Evolutionary conservation across 2,329 filamentous ascomycete species (phyloP).

Genomic region (Macrophomina tecta): DNA sequence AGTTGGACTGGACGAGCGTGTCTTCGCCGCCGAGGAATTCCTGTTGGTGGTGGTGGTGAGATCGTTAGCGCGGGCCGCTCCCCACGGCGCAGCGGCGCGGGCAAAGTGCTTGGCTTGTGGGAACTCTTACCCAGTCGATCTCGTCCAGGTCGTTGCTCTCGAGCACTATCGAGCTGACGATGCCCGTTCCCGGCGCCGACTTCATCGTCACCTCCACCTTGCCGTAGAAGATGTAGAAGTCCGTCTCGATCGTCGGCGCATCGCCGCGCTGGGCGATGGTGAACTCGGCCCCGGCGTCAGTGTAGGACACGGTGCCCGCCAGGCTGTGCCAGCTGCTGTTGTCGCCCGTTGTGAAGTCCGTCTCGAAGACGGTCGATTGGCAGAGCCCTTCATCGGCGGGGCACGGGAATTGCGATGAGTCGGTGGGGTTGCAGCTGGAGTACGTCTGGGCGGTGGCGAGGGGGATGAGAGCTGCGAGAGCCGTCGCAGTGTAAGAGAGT

Average conservation of each 20-base stretch:
- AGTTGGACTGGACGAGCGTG: conserved; percentile 70
- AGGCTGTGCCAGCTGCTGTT: conserved; percentile 66
- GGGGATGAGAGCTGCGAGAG: conserved; percentile 34
- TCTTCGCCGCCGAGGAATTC: conserved; percentile 60
- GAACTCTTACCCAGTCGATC: conserved; percentile 30
- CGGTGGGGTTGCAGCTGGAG: conserved; percentile 49
- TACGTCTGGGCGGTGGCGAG: conserved; percentile 49
- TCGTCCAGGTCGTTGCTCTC: conserved; percentile 31
- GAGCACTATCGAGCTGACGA: conserved; percentile 30
- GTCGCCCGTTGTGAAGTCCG: conserved; percentile 55
- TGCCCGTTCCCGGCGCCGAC: conserved; percentile 30
- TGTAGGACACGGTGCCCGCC: conserved; percentile 66
- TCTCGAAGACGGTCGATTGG: conserved; percentile 54
- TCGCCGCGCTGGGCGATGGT: conserved; percentile 71
- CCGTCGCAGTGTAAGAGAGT: not conserved
- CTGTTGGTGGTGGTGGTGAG: conserved; percentile 38
- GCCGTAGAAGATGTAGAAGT: conserved; percentile 34
- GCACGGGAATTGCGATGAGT: conserved; percentile 48
- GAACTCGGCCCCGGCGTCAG: conserved; percentile 68
- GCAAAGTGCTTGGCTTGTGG: no score
- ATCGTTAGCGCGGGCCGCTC: no score
- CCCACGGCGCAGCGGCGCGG: no score
- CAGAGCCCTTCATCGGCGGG: conserved; percentile 42
- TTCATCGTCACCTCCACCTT: conserved; percentile 32
- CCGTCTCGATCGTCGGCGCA: conserved; percentile 57